Evolutionary conservation across 2,329 filamentous ascomycete species (phyloP).

Genomic region (Penicillium sp.): DNA sequence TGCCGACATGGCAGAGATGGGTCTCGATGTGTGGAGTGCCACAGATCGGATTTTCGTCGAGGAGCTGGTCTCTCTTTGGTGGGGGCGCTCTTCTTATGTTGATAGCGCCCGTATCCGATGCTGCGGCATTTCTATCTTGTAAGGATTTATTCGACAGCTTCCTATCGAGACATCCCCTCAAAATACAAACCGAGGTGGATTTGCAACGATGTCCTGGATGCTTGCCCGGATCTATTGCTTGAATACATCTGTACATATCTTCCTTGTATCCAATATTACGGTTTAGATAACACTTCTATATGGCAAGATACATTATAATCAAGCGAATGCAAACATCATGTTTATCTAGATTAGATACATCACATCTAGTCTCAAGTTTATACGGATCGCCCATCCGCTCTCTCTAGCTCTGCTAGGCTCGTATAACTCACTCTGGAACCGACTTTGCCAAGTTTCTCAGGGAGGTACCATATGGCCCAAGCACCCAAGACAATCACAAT

Average conservation of each 20-base stretch:
- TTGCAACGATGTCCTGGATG: neutral
- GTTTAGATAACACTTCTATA: neutral
- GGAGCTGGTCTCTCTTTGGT: slow-evolving; percentile 55
- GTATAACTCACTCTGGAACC: slow-evolving; percentile 2
- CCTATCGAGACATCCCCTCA: neutral
- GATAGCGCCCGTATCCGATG: slow-evolving; percentile 53
- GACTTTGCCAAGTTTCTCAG: slow-evolving; percentile 11
- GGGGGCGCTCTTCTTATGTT: slow-evolving; percentile 51
- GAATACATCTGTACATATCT: neutral
- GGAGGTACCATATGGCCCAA: slow-evolving; percentile 22
- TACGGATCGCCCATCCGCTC: neutral
- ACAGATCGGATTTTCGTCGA: slow-evolving; percentile 54
- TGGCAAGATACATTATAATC: neutral
- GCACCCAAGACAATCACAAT: slow-evolving; percentile 17
- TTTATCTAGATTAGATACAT: neutral
- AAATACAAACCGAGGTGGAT: neutral
- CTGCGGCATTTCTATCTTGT: slow-evolving; percentile 55
- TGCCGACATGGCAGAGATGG: slow-evolving; percentile 56
- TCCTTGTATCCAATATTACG: neutral
- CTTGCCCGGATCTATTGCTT: neutral
- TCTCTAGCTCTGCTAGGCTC: slow-evolving; percentile 7
- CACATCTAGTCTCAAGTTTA: neutral
- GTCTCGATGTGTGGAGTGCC: slow-evolving; percentile 57
- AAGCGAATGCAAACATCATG: neutral
- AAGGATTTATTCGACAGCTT: slow-evolving; percentile 8